Percentiles rank a stretch among this genome's conserved stretches.
phyloP scores from a whole-genome alignment of 805 yeast species.

The Ogataea nitratoaversa region DNA sequence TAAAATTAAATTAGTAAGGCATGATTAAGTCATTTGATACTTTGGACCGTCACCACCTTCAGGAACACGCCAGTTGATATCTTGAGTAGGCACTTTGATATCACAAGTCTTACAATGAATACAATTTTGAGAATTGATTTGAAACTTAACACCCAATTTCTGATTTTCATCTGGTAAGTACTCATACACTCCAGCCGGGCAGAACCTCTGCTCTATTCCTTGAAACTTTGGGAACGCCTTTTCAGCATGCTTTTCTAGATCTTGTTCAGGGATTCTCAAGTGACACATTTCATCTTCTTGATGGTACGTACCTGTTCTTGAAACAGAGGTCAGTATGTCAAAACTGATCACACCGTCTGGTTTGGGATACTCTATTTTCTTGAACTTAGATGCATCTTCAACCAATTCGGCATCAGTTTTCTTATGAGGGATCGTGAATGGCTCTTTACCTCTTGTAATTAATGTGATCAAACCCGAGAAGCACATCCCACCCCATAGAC shows the following conservation, averaged over 20 bases:
- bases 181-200: conserved; percentile 99
- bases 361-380: conserved; percentile 85
- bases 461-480: conserved; percentile 83
- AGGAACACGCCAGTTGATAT: conserved; percentile 94
- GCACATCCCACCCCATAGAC: conserved; percentile 74
- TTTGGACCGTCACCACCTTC: conserved; percentile 99
- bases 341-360: conserved; percentile 93
- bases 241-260: conserved; percentile 61
- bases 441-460: conserved; percentile 72
- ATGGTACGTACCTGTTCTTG: conserved; percentile 94
- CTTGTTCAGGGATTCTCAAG: conserved; percentile 63
- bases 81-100: conserved; percentile 92
- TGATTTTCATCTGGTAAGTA: conserved; percentile 63
- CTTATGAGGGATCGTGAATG: conserved; percentile 77
- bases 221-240: conserved; percentile 67
- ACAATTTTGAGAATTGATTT: conserved; percentile 94
- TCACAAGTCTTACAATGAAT: conserved; percentile 98
- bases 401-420: conserved; percentile 72
- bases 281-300: conserved; percentile 93
- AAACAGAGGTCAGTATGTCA: conserved; percentile 90
- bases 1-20: too few species aligned
- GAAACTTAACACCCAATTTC: conserved; percentile 70
- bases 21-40: conserved; percentile 68
- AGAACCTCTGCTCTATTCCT: conserved; percentile 88
- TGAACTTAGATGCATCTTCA: conserved; percentile 56